These are phyloP conservation scores for Biscogniauxia marginata DNA, from an alignment of 2,329 filamentous ascomycete species.

Conservation along the genomic window DNA sequence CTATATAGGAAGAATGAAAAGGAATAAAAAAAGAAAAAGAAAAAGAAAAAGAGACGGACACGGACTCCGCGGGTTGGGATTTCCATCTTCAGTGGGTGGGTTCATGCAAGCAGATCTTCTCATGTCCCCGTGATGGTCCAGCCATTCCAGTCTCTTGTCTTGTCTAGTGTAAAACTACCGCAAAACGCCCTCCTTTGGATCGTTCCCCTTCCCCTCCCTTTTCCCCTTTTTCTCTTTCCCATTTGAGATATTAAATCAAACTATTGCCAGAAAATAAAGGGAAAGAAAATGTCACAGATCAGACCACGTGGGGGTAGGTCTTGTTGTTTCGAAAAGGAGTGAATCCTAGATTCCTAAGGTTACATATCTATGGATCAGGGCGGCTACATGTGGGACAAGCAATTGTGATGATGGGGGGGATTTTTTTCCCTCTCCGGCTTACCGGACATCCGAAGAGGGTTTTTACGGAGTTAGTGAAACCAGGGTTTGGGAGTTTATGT, in stretches of 20 bases:
- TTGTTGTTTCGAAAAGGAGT: too few species aligned
- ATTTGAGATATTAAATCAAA: too few species aligned
- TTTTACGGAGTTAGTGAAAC: not conserved
- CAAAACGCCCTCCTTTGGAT: too few species aligned
- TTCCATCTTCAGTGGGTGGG: not conserved
- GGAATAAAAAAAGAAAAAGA: not conserved
- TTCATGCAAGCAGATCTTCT: not conserved
- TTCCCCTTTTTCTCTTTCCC: not conserved
- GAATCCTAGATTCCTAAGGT: too few species aligned
- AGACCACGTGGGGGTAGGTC: too few species aligned
- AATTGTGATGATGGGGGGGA: not conserved
- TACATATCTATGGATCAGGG: not conserved
- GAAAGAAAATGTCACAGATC: too few species aligned
- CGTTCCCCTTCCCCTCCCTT: not conserved
- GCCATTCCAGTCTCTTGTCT: not conserved
- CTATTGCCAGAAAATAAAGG: too few species aligned
- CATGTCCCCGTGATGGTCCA: not conserved
- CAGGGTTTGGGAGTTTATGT: not conserved
- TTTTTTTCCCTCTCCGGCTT: not conserved
- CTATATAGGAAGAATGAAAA: too few species aligned
- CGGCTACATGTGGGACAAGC: not conserved
- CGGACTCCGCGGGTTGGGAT: not conserved
- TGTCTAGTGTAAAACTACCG: not conserved
- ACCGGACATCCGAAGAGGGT: not conserved
- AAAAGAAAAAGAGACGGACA: conserved; percentile 1